These are phyloP conservation scores for Prunus fruticosa DNA, from an alignment of 306 rosid genomes.

Conservation along the genomic window DNA sequence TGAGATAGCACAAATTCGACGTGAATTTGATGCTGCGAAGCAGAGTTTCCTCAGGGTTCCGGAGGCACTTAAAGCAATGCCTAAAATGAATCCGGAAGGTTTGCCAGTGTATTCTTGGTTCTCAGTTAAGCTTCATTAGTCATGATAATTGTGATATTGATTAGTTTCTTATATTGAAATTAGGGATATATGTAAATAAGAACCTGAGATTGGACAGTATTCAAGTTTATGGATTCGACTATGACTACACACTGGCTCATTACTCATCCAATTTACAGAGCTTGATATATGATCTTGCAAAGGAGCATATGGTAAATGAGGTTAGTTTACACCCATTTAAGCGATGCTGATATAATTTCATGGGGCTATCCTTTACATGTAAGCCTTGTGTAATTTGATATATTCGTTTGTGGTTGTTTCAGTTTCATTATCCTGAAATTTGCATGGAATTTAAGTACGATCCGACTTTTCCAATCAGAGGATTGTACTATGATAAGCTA, in stretches of 20 bases:
- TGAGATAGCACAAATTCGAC: slow-evolving; percentile 55
- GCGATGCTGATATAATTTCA: slow-evolving; percentile 3
- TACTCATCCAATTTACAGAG: slow-evolving; percentile 77
- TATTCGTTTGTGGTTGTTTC: slow-evolving; percentile 36
- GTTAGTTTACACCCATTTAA: slow-evolving; percentile 34
- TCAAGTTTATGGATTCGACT: slow-evolving; percentile 93
- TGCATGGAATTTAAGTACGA: slow-evolving; percentile 75
- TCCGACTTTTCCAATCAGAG: slow-evolving; percentile 88
- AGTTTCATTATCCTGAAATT: slow-evolving; percentile 81
- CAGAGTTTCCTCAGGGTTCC: slow-evolving; percentile 64
- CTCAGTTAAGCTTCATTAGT: background rate
- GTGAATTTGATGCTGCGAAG: slow-evolving; percentile 63
- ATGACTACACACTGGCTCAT: slow-evolving; percentile 93
- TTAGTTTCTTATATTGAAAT: slow-evolving; percentile 7
- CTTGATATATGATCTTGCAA: slow-evolving; percentile 93
- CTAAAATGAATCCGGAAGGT: slow-evolving; percentile 90
- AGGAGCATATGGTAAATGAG: slow-evolving; percentile 82
- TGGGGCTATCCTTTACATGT: background rate
- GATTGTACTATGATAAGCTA: slow-evolving; percentile 77
- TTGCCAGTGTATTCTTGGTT: slow-evolving; percentile 14
- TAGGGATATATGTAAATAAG: slow-evolving; percentile 89
- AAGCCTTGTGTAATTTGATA: slow-evolving; percentile 9
- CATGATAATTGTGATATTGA: slow-evolving; percentile 15
- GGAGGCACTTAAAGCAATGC: slow-evolving; percentile 52
- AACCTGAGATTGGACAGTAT: slow-evolving; percentile 72